A percentile compares a stretch with the other conserved stretches of the same genome.
phyloP scores from a whole-genome alignment of 345 rosid genomes.

The Aurinia saxatilis region DNA sequence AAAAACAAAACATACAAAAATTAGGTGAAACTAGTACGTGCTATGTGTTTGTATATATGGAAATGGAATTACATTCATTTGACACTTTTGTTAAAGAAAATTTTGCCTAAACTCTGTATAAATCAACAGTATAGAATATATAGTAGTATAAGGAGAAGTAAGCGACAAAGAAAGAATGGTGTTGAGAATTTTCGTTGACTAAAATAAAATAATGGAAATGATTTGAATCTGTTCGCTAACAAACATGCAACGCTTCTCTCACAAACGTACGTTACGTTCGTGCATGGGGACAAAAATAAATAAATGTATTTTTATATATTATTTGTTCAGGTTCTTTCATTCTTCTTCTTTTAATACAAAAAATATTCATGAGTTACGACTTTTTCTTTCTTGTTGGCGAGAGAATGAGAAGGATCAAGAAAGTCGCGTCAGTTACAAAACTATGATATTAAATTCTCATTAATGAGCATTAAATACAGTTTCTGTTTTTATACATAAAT shows the following conservation, averaged over 20 bases:
- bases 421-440: conserved; percentile 9
- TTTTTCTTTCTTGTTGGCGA: background rate
- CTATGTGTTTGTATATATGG: too few relatives aligned
- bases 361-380: background rate
- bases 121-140: too few relatives aligned
- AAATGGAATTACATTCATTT: too few relatives aligned
- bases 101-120: too few relatives aligned
- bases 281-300: conserved; percentile 15
- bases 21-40: too few relatives aligned
- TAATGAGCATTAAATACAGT: background rate
- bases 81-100: too few relatives aligned
- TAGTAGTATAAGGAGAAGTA: background rate
- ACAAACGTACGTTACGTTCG: conserved; percentile 17
- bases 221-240: conserved; percentile 8
- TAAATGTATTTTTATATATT: background rate
- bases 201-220: conserved; percentile 1
- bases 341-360: too few relatives aligned
- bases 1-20: too few relatives aligned
- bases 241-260: conserved; percentile 8
- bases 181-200: conserved; percentile 23
- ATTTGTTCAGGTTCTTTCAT: background rate
- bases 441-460: background rate
- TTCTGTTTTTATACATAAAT: background rate
- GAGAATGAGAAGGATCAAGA: background rate
- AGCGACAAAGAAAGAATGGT: conserved; percentile 3